These are phyloP conservation scores for Cercospora janseana DNA, from an alignment of 2,329 filamentous ascomycete genomes.

Conservation along the genomic window DNA sequence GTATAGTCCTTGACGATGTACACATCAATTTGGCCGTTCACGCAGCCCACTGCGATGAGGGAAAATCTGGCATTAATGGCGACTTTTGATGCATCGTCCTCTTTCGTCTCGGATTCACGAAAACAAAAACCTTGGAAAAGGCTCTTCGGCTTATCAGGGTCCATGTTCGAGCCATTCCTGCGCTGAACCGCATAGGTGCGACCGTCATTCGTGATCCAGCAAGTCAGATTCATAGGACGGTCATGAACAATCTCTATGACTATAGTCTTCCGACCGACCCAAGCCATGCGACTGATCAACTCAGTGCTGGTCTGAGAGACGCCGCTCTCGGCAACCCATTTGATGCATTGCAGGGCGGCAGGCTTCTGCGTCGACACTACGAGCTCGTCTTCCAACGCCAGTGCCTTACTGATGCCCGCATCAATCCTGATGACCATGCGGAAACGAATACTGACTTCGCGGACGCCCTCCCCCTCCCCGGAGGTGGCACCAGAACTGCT, in stretches of 20 bases:
- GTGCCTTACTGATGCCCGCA: conserved; percentile 81
- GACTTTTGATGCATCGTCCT: conserved; percentile 65
- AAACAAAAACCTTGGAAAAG: conserved; percentile 92
- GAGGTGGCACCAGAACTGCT: conserved; percentile 53
- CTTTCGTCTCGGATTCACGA: conserved; percentile 64
- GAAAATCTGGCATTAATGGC: conserved; percentile 95
- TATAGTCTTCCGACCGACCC: conserved; percentile 73
- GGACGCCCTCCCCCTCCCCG: conserved; percentile 77
- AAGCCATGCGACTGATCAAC: conserved; percentile 80
- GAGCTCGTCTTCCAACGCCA: conserved; percentile 89
- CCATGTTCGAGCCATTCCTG: conserved; percentile 38
- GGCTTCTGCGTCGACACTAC: conserved; percentile 89
- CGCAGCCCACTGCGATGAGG: conserved; percentile 80
- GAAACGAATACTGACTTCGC: conserved; percentile 86
- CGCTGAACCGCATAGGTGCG: conserved; percentile 88
- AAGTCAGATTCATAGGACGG: conserved; percentile 90
- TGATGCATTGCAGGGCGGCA: conserved; percentile 92
- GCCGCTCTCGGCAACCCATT: conserved; percentile 81
- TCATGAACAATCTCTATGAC: conserved; percentile 89
- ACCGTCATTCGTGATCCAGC: conserved; percentile 88
- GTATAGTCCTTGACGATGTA: conserved; percentile 91
- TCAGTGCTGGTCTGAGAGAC: conserved; percentile 88
- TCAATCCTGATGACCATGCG: conserved; percentile 98
- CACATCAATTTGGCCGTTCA: conserved; percentile 76
- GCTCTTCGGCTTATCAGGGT: conserved; percentile 53